Percentiles rank a stretch among this genome's conserved stretches.
Conservation (phyloP, 1,139 yeast species). For the Protomyces inouyei region DNA sequence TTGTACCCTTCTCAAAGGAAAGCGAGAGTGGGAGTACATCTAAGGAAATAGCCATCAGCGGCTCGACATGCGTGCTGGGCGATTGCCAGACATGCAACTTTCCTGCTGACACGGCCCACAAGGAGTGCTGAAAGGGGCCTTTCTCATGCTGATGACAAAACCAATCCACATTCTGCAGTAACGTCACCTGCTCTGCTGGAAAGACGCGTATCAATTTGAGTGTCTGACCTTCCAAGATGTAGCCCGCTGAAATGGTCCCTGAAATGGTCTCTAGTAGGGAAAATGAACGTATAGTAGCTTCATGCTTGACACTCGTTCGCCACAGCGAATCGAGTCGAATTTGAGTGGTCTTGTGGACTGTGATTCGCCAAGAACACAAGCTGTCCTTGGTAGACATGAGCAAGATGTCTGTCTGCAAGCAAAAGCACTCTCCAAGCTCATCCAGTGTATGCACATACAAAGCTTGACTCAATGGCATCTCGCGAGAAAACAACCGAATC, state of each 20-base stretch:
- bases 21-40: conserved; percentile 7
- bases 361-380: background rate
- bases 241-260: background rate
- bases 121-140: background rate
- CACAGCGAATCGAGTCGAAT: background rate
- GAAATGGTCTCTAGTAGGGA: background rate
- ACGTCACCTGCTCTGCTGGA: background rate
- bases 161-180: background rate
- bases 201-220: background rate
- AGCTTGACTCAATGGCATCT: background rate
- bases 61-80: background rate
- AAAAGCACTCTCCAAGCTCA: background rate
- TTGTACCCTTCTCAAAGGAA: background rate
- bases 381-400: background rate
- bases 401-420: background rate
- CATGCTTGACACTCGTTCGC: background rate
- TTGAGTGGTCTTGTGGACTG: background rate
- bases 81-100: conserved; percentile 1
- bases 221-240: background rate
- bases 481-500: conserved; percentile 20
- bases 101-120: background rate
- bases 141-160: background rate
- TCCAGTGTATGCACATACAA: background rate
- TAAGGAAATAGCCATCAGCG: background rate
- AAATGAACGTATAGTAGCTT: background rate